Conservation (phyloP, 208 protist genomes). For the Acanthamoeba polyphaga region DNA sequence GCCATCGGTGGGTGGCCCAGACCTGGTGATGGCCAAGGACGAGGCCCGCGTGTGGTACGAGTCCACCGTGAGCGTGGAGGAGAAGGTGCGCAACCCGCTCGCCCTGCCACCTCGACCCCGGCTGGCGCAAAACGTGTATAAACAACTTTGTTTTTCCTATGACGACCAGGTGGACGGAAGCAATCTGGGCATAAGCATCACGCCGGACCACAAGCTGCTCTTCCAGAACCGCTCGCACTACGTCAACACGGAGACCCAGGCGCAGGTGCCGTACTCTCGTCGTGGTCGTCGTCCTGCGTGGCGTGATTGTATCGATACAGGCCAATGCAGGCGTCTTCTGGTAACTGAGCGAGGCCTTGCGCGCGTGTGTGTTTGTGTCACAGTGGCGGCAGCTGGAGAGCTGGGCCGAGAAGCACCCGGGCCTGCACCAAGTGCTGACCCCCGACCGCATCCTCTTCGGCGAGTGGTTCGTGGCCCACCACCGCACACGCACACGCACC, state of each 20-base stretch:
- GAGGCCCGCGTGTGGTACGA: constrained; percentile 45
- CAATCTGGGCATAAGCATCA: constrained; percentile 69
- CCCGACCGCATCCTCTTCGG: constrained; percentile 64
- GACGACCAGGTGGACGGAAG: constrained; percentile 45
- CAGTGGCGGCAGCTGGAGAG: constrained; percentile 63
- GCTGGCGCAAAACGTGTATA: too few relatives aligned
- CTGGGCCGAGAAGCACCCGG: constrained; percentile 16
- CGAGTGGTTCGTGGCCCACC: constrained; percentile 14
- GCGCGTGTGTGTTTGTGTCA: not conserved
- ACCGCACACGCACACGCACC: too few relatives aligned
- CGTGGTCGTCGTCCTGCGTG: not conserved
- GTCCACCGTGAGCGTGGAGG: constrained; percentile 13
- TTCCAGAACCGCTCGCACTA: constrained; percentile 75
- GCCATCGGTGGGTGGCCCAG: not conserved
- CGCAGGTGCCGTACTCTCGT: constrained; percentile 1
- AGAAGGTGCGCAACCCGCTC: not conserved
- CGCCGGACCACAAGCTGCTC: constrained; percentile 15
- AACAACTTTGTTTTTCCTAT: too few relatives aligned
- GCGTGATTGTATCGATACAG: not conserved
- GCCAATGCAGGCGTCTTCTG: not conserved
- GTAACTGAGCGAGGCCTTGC: not conserved
- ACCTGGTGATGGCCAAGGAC: constrained; percentile 59
- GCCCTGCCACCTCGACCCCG: not conserved
- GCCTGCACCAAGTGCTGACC: constrained; percentile 13
- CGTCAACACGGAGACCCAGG: constrained; percentile 67